phyloP scores from a whole-genome alignment of 331 rosid species.

The Acacia pycnantha region DNA sequence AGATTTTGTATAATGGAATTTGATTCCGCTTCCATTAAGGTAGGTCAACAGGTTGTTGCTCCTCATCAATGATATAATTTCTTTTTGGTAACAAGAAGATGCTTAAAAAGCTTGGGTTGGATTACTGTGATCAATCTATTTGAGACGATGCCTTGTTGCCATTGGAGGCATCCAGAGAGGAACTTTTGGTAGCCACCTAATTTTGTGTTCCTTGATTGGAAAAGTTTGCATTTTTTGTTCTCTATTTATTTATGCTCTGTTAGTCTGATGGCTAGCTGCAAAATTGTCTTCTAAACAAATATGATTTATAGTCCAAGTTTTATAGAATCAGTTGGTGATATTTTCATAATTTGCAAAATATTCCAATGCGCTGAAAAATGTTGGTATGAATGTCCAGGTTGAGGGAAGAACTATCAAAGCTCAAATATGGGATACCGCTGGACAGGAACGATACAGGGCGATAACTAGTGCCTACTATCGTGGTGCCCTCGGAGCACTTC shows the following conservation, averaged over 20 bases:
- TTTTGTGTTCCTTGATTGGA: neutral
- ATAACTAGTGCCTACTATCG: constrained; percentile 91
- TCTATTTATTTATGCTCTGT: neutral
- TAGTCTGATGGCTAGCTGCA: neutral
- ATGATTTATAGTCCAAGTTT: neutral
- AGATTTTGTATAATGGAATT: neutral
- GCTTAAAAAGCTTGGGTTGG: neutral
- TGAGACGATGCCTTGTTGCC: neutral
- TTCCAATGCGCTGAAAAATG: neutral
- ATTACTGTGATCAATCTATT: neutral
- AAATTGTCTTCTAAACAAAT: neutral
- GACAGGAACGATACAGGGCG: constrained; percentile 94
- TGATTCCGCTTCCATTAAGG: neutral
- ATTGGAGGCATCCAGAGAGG: neutral
- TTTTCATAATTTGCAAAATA: neutral
- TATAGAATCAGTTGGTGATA: neutral
- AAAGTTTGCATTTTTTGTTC: neutral
- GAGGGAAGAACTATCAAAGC: constrained; percentile 90
- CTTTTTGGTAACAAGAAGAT: neutral
- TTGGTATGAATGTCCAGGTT: constrained; percentile 43
- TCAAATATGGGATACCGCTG: constrained; percentile 98
- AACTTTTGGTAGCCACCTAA: neutral
- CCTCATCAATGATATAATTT: neutral
- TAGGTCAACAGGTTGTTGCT: neutral
- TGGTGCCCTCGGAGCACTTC: constrained; percentile 92